phyloP scores from a whole-genome alignment of 164 flowering plant genomes.

The Aristolochia californica region DNA sequence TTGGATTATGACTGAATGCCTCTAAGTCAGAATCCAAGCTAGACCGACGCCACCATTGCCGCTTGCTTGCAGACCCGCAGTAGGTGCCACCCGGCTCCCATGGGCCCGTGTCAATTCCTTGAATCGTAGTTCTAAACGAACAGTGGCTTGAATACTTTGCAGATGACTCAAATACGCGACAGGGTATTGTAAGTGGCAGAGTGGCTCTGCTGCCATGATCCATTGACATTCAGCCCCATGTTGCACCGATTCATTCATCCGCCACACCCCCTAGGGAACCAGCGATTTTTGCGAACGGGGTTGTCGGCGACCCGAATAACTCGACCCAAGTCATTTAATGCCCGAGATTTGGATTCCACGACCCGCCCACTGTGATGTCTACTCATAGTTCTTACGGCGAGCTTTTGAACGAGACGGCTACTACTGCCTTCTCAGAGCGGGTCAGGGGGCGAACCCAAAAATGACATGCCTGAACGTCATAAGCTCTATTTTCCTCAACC shows the following conservation, averaged over 20 bases:
- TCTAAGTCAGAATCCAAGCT: no score
- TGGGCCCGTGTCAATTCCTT: conserved; percentile 5
- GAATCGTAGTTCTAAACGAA: background rate
- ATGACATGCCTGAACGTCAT: background rate
- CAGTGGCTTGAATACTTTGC: background rate
- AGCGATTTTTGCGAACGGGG: background rate
- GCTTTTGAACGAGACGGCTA: no score
- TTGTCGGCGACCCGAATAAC: no score
- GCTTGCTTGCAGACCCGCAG: conserved; percentile 5
- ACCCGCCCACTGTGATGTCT: no score
- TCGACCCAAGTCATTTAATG: no score
- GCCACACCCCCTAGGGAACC: background rate
- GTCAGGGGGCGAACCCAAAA: background rate
- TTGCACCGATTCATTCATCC: background rate
- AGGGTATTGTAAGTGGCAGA: no score
- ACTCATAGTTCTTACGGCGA: no score
- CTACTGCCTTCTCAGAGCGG: background rate
- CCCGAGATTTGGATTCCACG: no score
- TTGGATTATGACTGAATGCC: no score
- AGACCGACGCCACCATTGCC: conserved; percentile 4
- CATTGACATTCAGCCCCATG: background rate
- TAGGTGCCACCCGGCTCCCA: conserved; percentile 4
- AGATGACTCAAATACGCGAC: background rate
- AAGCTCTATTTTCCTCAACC: background rate
- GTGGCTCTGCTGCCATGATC: background rate